Evolutionary conservation across 1,139 yeast species (phyloP).

Genomic region (Blastobotrys illinoisensis): DNA sequence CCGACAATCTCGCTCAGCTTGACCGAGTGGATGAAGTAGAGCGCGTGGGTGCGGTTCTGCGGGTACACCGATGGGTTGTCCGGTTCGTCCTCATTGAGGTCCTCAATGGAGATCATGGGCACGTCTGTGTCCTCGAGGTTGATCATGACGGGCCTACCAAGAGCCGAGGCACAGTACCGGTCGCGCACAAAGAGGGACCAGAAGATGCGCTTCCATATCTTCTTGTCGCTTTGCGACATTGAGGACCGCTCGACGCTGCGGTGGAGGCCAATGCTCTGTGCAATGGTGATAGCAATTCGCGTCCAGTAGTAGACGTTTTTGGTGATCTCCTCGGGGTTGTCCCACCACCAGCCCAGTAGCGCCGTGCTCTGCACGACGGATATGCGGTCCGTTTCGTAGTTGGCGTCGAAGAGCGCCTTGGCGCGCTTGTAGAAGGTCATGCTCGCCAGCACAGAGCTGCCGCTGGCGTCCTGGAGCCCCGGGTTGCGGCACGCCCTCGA

Average conservation of each 20-base stretch:
- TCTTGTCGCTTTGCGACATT: conserved; percentile 43
- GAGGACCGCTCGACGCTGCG: conserved; percentile 37
- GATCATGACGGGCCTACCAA: conserved; percentile 68
- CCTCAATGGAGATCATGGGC: conserved; percentile 62
- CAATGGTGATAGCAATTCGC: conserved; percentile 63
- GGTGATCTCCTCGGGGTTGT: conserved; percentile 72
- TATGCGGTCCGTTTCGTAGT: conserved; percentile 67
- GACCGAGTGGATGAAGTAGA: conserved; percentile 58
- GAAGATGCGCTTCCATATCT: conserved; percentile 68
- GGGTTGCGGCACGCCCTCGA: conserved; percentile 58
- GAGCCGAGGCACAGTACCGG: conserved; percentile 64
- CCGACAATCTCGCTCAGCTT: conserved; percentile 73
- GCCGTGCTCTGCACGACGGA: conserved; percentile 62
- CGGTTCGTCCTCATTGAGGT: conserved; percentile 56
- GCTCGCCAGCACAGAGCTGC: conserved; percentile 53
- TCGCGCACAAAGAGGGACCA: conserved; percentile 77
- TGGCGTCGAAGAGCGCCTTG: conserved; percentile 67
- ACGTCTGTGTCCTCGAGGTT: conserved; percentile 75
- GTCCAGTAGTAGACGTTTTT: conserved; percentile 77
- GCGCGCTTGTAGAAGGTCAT: conserved; percentile 71
- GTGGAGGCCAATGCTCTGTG: conserved; percentile 78
- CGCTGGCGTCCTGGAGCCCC: conserved; percentile 49
- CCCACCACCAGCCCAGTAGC: conserved; percentile 68
- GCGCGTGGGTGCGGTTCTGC: conserved; percentile 44
- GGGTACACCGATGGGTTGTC: conserved; percentile 43